A percentile compares a stretch with the other conserved stretches of the same genome.
These are phyloP conservation scores for Gaeumannomyces tritici DNA, from an alignment of 2,329 filamentous ascomycete genomes.

Conservation along the genomic window DNA sequence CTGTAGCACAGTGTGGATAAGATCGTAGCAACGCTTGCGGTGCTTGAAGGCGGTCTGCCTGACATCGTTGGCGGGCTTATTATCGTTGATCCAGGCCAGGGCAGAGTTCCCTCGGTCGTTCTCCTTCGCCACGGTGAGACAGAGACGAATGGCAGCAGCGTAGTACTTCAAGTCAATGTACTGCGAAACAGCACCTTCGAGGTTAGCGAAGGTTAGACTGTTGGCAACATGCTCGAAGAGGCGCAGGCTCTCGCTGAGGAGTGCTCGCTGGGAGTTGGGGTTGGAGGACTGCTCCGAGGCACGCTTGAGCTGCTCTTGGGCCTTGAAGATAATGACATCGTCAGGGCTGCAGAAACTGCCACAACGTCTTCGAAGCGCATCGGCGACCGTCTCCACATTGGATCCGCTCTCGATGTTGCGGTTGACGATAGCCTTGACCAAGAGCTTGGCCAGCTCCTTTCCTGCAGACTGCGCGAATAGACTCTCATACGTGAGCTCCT, in stretches of 20 bases:
- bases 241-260: conserved; percentile 80
- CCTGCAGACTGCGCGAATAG: conserved; percentile 74
- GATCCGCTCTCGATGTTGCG: conserved; percentile 94
- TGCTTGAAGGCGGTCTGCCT: conserved; percentile 58
- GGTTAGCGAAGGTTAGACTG: conserved; percentile 70
- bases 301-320: conserved; percentile 86
- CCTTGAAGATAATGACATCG: conserved; percentile 97
- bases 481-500: conserved; percentile 74
- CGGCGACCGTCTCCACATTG: conserved; percentile 94
- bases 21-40: conserved; percentile 71
- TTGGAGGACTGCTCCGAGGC: conserved; percentile 71
- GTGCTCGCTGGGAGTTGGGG: conserved; percentile 63
- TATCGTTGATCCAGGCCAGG: conserved; percentile 79
- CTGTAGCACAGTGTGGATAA: conserved; percentile 76
- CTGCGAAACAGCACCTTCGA: conserved; percentile 67
- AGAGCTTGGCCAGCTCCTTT: conserved; percentile 81
- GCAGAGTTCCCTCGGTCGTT: conserved; percentile 82
- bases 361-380: conserved; percentile 83
- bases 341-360: conserved; percentile 97
- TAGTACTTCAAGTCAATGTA: conserved; percentile 82
- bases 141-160: conserved; percentile 84
- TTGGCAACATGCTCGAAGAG: conserved; percentile 84
- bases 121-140: conserved; percentile 72
- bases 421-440: conserved; percentile 97
- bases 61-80: conserved; percentile 60